These are phyloP conservation scores for Aquilaria malaccensis DNA, from an alignment of 345 rosid genomes.

Conservation along the genomic window DNA sequence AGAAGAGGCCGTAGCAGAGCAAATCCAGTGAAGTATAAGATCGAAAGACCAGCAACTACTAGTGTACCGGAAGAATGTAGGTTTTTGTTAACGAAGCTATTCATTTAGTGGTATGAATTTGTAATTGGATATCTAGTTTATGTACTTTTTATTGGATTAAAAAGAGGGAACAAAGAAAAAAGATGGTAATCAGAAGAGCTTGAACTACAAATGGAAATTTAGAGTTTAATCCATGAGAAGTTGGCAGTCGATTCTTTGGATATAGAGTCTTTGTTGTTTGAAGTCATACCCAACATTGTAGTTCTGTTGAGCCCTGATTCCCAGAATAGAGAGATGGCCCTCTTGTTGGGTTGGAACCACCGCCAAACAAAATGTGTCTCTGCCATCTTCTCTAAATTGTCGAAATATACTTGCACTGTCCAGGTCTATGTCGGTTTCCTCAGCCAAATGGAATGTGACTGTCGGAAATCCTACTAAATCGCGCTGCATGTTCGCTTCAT, in stretches of 20 bases:
- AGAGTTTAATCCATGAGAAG: background rate
- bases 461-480: conserved; percentile 13
- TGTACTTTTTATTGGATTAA: too few species aligned
- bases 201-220: too few species aligned
- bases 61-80: too few species aligned
- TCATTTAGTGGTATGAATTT: too few species aligned
- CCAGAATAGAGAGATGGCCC: background rate
- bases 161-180: too few species aligned
- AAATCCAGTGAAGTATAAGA: too few species aligned
- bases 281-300: conserved; percentile 9
- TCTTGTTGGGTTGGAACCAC: background rate
- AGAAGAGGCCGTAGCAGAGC: too few species aligned
- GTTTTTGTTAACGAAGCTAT: too few species aligned
- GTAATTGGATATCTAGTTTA: too few species aligned
- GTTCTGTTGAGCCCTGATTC: conserved; percentile 3
- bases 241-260: conserved; percentile 9
- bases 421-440: conserved; percentile 15
- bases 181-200: too few species aligned
- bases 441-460: conserved; percentile 11
- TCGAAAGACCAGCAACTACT: too few species aligned
- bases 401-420: conserved; percentile 6
- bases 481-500: background rate
- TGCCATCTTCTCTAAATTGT: too few species aligned
- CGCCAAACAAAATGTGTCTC: conserved; percentile 4
- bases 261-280: background rate